phyloP scores from a whole-genome alignment of 345 rosid genomes.

The sweet orange (Citrus sinensis) region DVS_A1.0 CM039162.1:15893001-15893500 shows the following conservation, averaged over 20 bases:
- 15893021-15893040: slow-evolving; percentile 94
- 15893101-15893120: slow-evolving; percentile 85
- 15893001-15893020: slow-evolving; percentile 93
- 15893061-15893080: slow-evolving; percentile 62
- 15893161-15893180: slow-evolving; percentile 92
- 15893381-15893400: neutral
- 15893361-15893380: neutral
- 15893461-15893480: no score
- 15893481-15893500: no score
- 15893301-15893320: neutral
- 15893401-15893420: neutral
- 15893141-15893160: slow-evolving; percentile 95
- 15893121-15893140: slow-evolving; percentile 88
- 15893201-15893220: slow-evolving; percentile 94
- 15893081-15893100: slow-evolving; percentile 62
- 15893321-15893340: neutral
- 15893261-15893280: slow-evolving; percentile 74
- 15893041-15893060: slow-evolving; percentile 81
- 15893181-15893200: slow-evolving; percentile 71
- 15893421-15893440: no score
- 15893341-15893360: neutral
- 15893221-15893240: slow-evolving; percentile 93
- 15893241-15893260: slow-evolving; percentile 89
- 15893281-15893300: slow-evolving; percentile 4
- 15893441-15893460: no score